Conservation (phyloP, 805 yeast genomes). For the Saccharomyces eubayanus region DNA sequence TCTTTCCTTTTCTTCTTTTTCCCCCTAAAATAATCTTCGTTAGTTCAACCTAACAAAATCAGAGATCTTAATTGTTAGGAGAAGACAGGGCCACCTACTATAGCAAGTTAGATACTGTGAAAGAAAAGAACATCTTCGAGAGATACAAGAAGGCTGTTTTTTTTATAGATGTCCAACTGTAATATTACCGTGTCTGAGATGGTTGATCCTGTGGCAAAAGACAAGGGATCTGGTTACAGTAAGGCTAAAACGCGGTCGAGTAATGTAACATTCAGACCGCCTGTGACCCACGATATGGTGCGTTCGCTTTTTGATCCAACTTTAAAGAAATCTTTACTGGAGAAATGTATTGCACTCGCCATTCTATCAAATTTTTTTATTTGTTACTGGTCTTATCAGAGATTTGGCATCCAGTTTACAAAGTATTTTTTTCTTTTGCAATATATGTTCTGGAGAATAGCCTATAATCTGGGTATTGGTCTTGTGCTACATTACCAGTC, state of each 20-base stretch:
- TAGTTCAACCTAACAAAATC: not conserved
- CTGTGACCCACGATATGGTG: conserved; percentile 73
- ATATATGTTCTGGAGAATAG: conserved; percentile 66
- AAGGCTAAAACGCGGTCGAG: conserved; percentile 27
- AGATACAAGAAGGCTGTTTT: not conserved
- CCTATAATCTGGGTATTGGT: conserved; percentile 79
- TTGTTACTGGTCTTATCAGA: conserved; percentile 24
- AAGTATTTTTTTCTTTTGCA: conserved; percentile 40
- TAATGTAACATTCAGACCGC: conserved; percentile 30
- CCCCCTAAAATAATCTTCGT: not conserved
- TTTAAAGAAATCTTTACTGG: conserved; percentile 57
- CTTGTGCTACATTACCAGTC: conserved; percentile 58
- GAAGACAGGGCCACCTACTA: not conserved
- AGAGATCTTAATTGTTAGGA: not conserved
- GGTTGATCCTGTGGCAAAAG: not conserved
- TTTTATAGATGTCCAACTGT: not conserved
- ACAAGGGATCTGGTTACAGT: not conserved
- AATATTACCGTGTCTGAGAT: not conserved
- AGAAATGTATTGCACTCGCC: conserved; percentile 46
- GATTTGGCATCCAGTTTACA: conserved; percentile 13
- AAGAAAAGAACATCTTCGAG: not conserved
- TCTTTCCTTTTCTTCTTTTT: not conserved
- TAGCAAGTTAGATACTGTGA: not conserved
- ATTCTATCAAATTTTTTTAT: conserved; percentile 32
- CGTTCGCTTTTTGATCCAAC: conserved; percentile 73